Percentiles rank a stretch among this genome's conserved stretches.
Conservation (phyloP, 768 basidiomycete species). For the Tylopilus intermedius region DNA sequence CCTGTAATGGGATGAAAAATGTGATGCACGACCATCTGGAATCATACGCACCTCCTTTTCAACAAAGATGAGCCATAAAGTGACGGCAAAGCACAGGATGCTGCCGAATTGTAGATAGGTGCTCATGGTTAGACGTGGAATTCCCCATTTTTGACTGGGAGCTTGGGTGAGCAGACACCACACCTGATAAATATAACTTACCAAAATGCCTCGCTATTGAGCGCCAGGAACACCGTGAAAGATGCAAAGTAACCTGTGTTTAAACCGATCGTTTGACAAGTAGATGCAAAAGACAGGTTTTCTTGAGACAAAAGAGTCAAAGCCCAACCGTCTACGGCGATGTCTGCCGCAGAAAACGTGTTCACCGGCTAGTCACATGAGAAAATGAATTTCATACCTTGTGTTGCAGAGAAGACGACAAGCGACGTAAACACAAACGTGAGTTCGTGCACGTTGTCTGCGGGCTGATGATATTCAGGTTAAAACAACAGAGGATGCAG, state of each 20-base stretch:
- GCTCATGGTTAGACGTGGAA: slow-evolving; percentile 65
- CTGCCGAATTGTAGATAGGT: slow-evolving; percentile 88
- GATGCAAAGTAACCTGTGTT: slow-evolving; percentile 94
- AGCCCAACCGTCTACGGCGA: slow-evolving; percentile 94
- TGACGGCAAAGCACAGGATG: slow-evolving; percentile 75
- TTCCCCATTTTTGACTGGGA: slow-evolving; percentile 66
- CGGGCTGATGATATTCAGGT: slow-evolving; percentile 52
- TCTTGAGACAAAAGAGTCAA: slow-evolving; percentile 85
- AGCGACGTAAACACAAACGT: slow-evolving; percentile 84
- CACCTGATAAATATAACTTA: slow-evolving; percentile 31
- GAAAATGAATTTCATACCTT: slow-evolving; percentile 52
- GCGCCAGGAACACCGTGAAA: slow-evolving; percentile 94
- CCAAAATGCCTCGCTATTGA: slow-evolving; percentile 93
- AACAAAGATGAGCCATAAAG: slow-evolving; percentile 80
- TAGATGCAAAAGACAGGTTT: slow-evolving; percentile 93
- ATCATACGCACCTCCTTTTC: slow-evolving; percentile 74
- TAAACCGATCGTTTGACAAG: slow-evolving; percentile 95
- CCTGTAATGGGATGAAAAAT: slow-evolving; percentile 39
- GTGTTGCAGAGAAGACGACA: slow-evolving; percentile 94
- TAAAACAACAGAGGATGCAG: not conserved
- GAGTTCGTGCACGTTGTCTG: slow-evolving; percentile 69
- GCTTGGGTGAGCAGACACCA: slow-evolving; percentile 7
- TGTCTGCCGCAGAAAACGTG: slow-evolving; percentile 50
- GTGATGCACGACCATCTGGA: not conserved
- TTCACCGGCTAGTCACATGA: slow-evolving; percentile 13